Conservation (phyloP, 1,284 basidiomycete genomes). For the Exsudoporus floridanus region DNA sequence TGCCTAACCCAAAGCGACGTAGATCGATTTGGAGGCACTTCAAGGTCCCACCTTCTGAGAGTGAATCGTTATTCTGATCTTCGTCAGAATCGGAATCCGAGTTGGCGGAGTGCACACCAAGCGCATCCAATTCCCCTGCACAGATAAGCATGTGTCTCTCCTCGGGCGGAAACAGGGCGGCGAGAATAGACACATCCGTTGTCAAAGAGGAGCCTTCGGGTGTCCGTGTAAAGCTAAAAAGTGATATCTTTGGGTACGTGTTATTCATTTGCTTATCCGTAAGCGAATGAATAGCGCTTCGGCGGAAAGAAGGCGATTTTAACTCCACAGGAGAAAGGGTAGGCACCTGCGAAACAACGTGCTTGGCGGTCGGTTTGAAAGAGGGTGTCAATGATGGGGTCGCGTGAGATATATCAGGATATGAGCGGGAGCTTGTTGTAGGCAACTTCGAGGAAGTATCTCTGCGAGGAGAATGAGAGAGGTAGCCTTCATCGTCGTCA, state of each 20-base stretch:
- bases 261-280: conserved; percentile 13
- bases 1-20: conserved; percentile 66
- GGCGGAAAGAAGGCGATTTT: conserved; percentile 7
- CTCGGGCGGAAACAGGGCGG: conserved; percentile 60
- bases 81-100: conserved; percentile 37
- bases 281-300: conserved; percentile 9
- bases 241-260: conserved; percentile 45
- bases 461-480: conserved; percentile 51
- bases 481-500: conserved; percentile 53
- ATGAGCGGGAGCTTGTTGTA: conserved; percentile 41
- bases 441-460: conserved; percentile 38
- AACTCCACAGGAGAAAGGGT: conserved; percentile 25
- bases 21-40: conserved; percentile 72
- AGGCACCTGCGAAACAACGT: conserved; percentile 31
- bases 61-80: conserved; percentile 33
- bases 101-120: conserved; percentile 42
- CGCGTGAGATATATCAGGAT: conserved; percentile 40
- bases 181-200: conserved; percentile 59
- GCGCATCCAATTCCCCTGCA: conserved; percentile 60
- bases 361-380: conserved; percentile 39
- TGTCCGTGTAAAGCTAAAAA: conserved; percentile 76
- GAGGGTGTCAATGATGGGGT: conserved; percentile 26
- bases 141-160: conserved; percentile 75
- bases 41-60: conserved; percentile 40
- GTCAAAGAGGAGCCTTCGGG: conserved; percentile 72